Evolutionary conservation across 305 asterid species (phyloP).

Genomic region (Rubia balearica): DNA sequence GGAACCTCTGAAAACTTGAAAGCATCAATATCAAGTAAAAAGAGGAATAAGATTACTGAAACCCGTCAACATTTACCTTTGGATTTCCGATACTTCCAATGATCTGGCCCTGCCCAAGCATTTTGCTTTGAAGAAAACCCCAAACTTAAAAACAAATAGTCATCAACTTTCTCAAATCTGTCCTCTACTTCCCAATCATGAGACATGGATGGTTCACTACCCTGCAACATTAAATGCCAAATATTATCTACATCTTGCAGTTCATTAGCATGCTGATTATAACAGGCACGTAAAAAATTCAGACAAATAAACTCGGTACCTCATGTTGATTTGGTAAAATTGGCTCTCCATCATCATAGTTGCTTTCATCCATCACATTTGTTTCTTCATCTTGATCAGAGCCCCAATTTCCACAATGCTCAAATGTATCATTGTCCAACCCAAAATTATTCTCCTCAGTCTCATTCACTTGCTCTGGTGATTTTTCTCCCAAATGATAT

Average conservation of each 20-base stretch:
- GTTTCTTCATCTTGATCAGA: constrained; percentile 53
- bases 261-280: background rate
- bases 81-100: constrained; percentile 82
- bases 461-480: constrained; percentile 42
- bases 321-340: constrained; percentile 41
- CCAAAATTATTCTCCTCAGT: constrained; percentile 29
- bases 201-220: constrained; percentile 32
- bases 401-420: constrained; percentile 47
- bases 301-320: constrained; percentile 20
- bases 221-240: constrained; percentile 35
- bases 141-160: constrained; percentile 56
- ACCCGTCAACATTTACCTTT: constrained; percentile 42
- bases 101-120: constrained; percentile 99
- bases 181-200: constrained; percentile 51
- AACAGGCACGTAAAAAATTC: background rate
- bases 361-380: constrained; percentile 48
- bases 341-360: constrained; percentile 40
- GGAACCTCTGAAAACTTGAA: constrained; percentile 45
- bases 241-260: constrained; percentile 5
- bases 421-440: constrained; percentile 39
- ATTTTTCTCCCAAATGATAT: constrained; percentile 33
- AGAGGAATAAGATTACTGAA: constrained; percentile 10
- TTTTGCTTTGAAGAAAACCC: constrained; percentile 77
- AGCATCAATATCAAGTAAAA: constrained; percentile 22
- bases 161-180: constrained; percentile 66